A percentile compares a stretch with the other conserved stretches of the same genome.
Evolutionary conservation across 225 moss, liverwort and hornwort genomes (phyloP).

Genomic region (Antitrichia curtipendula): DNA sequence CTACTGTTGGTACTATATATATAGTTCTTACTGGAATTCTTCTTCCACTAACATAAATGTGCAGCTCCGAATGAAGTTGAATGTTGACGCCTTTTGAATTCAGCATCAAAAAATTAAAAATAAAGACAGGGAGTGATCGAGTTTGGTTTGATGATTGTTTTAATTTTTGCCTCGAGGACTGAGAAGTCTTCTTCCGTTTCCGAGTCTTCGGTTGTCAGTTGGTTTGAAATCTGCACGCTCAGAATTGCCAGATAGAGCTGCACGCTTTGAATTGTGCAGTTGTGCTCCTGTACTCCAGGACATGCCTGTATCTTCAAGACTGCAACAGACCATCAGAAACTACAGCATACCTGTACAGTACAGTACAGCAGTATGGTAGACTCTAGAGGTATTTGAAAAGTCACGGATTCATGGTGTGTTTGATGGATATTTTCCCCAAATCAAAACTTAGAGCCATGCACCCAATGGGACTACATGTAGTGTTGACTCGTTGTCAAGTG

Average conservation of each 20-base stretch:
- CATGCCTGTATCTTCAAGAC: not conserved
- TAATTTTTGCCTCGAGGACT: not conserved
- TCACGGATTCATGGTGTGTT: not conserved
- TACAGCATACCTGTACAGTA: no score
- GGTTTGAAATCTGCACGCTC: not conserved
- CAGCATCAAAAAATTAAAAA: not conserved
- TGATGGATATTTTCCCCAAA: not conserved
- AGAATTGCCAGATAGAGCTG: not conserved
- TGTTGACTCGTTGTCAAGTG: not conserved
- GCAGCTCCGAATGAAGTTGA: not conserved
- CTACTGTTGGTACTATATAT: not conserved
- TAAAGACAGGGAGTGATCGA: not conserved
- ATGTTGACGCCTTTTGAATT: not conserved
- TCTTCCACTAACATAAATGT: not conserved
- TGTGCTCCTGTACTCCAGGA: not conserved
- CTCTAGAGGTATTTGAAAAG: not conserved
- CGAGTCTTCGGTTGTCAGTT: conserved; percentile 12
- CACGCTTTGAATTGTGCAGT: not conserved
- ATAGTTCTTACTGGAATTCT: not conserved
- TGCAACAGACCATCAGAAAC: not conserved
- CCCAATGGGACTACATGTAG: not conserved
- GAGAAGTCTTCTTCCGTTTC: conserved; percentile 1
- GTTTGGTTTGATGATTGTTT: not conserved
- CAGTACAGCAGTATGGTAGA: not conserved
- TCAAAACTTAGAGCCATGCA: not conserved